These are phyloP conservation scores for Hapsidospora chrysogenum DNA, from an alignment of 495 filamentous ascomycete species.

Conservation along the genomic window DNA sequence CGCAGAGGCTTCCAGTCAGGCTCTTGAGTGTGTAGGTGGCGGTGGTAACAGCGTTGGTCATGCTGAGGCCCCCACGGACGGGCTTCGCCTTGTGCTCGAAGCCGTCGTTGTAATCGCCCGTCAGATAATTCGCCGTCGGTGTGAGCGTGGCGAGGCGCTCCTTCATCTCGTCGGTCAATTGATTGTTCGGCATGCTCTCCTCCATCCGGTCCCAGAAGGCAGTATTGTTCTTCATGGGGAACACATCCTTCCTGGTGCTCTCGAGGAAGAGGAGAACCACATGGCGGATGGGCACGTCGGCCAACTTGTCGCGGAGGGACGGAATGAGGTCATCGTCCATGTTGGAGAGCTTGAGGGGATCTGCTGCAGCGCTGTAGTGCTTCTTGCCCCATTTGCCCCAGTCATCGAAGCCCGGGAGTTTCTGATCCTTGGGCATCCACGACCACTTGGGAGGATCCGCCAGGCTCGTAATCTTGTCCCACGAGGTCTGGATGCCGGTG, in stretches of 20 bases:
- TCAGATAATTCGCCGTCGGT: slow-evolving; percentile 22
- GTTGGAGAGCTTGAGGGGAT: slow-evolving; percentile 28
- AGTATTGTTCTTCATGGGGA: slow-evolving; percentile 24
- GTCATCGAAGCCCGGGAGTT: neutral
- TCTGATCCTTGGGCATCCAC: neutral
- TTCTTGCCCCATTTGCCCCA: neutral
- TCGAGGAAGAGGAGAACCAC: slow-evolving; percentile 27
- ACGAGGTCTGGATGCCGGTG: neutral
- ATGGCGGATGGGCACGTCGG: slow-evolving; percentile 23
- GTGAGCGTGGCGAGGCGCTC: slow-evolving; percentile 18
- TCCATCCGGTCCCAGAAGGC: slow-evolving; percentile 21
- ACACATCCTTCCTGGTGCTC: slow-evolving; percentile 29
- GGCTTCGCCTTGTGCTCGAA: slow-evolving; percentile 16
- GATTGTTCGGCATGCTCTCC: slow-evolving; percentile 13
- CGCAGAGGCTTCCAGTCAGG: slow-evolving; percentile 26
- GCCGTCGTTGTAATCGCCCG: slow-evolving; percentile 19
- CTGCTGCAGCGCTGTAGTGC: slow-evolving; percentile 21
- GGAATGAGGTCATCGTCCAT: slow-evolving; percentile 17
- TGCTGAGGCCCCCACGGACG: slow-evolving; percentile 23
- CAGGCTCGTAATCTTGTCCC: neutral
- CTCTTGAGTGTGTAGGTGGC: slow-evolving; percentile 31
- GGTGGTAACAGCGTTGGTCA: slow-evolving; percentile 23
- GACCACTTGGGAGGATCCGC: neutral
- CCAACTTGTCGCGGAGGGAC: slow-evolving; percentile 14
- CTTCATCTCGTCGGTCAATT: slow-evolving; percentile 11